Percentiles rank a stretch among this genome's conserved stretches.
Conservation (phyloP, 352 stramenopile species). For the Pythium oligandrum region DNA sequence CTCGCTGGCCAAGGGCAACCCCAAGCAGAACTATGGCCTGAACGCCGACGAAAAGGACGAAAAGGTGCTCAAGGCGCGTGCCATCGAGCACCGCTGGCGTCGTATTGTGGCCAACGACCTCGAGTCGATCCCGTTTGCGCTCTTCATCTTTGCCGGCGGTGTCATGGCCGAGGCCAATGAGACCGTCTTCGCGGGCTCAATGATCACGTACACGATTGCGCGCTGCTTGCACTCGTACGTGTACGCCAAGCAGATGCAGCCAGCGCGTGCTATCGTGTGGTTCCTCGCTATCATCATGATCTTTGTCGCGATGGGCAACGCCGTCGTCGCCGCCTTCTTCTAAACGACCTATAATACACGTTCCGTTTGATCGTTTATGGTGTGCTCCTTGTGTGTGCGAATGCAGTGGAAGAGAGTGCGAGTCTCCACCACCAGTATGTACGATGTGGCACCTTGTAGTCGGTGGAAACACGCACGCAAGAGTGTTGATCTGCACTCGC, state of each 20-base stretch:
- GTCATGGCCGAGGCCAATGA: conserved; percentile 16
- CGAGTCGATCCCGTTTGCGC: conserved; percentile 40
- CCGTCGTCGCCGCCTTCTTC: neutral
- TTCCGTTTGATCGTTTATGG: no score
- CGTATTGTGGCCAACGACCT: conserved; percentile 49
- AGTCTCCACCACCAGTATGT: no score
- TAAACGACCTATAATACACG: neutral
- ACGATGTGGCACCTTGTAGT: no score
- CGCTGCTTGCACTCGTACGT: conserved; percentile 32
- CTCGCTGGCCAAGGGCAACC: neutral
- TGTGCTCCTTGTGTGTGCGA: no score
- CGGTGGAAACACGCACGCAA: no score
- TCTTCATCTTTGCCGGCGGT: conserved; percentile 32
- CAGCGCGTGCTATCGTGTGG: conserved; percentile 29
- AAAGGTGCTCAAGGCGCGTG: conserved; percentile 22
- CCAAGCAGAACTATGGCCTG: conserved; percentile 31
- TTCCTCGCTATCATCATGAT: conserved; percentile 7
- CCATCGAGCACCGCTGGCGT: conserved; percentile 36
- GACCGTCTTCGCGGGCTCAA: conserved; percentile 11
- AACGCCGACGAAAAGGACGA: conserved; percentile 22
- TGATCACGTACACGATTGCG: conserved; percentile 28
- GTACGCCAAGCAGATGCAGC: conserved; percentile 40
- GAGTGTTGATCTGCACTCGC: no score
- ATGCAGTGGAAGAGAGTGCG: no score
- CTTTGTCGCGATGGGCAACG: conserved; percentile 7